These are phyloP conservation scores for Ramaria rubella DNA, from an alignment of 768 basidiomycete species.

Conservation along the genomic window DNA sequence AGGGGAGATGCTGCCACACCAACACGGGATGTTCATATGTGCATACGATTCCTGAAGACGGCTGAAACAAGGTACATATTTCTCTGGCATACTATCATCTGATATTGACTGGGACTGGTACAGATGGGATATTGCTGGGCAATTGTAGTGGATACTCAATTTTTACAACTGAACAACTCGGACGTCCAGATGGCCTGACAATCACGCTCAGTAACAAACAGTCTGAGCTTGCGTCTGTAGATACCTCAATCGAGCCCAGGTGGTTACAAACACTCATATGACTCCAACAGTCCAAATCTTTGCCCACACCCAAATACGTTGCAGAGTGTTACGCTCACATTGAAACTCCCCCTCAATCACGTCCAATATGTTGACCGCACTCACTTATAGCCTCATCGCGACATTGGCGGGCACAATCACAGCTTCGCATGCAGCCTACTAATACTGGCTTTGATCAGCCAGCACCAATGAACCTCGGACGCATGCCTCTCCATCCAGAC, in stretches of 20 bases:
- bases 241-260: constrained; percentile 52
- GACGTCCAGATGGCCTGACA: not conserved
- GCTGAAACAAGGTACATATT: constrained; percentile 21
- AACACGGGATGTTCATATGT: constrained; percentile 53
- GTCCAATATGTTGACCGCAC: not conserved
- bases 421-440: not conserved
- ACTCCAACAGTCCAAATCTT: constrained; percentile 40
- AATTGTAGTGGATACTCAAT: constrained; percentile 36
- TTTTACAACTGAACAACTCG: not conserved
- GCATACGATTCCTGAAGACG: constrained; percentile 46
- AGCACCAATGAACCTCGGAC: not conserved
- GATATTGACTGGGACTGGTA: not conserved
- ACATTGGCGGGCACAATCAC: not conserved
- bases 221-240: constrained; percentile 64
- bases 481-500: not conserved
- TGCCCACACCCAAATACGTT: not conserved
- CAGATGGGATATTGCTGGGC: constrained; percentile 44
- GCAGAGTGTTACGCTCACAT: not conserved
- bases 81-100: not conserved
- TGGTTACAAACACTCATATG: constrained; percentile 54
- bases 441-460: not conserved
- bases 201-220: constrained; percentile 52
- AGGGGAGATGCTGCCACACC: constrained; percentile 40
- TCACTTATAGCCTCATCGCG: not conserved
- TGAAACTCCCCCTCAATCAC: not conserved